phyloP scores from a whole-genome alignment of 768 basidiomycete species.

The Termitomyces sp. region DNA sequence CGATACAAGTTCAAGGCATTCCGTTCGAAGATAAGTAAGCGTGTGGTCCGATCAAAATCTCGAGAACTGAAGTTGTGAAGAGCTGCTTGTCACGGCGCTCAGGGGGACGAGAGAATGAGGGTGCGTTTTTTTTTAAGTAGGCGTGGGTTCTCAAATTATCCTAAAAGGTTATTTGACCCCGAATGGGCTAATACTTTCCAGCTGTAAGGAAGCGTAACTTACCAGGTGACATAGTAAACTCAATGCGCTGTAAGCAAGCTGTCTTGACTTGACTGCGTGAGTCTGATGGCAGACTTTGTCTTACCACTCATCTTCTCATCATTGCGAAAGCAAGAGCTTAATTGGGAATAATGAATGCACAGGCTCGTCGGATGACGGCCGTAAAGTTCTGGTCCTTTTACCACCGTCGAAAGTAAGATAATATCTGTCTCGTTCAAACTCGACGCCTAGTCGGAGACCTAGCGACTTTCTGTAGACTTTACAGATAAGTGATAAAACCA shows the following conservation, averaged over 20 bases:
- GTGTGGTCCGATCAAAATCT: background rate
- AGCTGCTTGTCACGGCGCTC: background rate
- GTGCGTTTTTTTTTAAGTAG: background rate
- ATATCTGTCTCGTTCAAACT: constrained; percentile 5
- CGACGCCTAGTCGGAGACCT: background rate
- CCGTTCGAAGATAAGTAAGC: background rate
- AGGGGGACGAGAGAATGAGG: background rate
- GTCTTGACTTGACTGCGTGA: constrained; percentile 1
- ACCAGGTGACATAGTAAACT: constrained; percentile 1
- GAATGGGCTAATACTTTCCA: background rate
- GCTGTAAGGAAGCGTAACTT: background rate
- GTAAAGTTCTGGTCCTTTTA: background rate
- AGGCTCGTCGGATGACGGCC: background rate
- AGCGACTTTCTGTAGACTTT: background rate
- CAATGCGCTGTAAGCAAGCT: background rate
- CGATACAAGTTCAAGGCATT: background rate
- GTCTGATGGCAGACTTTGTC: background rate
- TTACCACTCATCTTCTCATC: background rate
- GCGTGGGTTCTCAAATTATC: constrained; percentile 1
- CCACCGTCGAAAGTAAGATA: background rate
- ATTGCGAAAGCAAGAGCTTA: background rate
- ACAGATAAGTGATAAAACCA: background rate
- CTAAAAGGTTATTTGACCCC: background rate
- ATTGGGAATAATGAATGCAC: background rate
- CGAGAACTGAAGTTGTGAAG: background rate